phyloP scores from a whole-genome alignment of 2,329 filamentous ascomycete species.

The Phyllosticta ampelicida region DNA sequence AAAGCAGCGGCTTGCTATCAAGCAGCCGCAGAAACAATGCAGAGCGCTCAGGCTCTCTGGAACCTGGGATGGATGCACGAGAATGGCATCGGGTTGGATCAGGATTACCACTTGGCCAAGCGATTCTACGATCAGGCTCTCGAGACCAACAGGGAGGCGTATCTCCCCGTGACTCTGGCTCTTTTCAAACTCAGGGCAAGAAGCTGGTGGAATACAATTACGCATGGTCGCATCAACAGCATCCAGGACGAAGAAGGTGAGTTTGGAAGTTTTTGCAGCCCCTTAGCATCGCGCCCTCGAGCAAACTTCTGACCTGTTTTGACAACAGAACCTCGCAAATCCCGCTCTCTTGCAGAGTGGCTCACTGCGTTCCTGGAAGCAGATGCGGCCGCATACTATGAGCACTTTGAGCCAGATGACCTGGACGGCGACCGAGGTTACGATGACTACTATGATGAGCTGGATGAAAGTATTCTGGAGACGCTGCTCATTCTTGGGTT shows the following conservation, averaged over 20 bases:
- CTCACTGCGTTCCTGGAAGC: constrained; percentile 68
- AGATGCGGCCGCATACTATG: constrained; percentile 42
- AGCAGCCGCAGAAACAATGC: constrained; percentile 79
- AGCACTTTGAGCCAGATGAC: constrained; percentile 42
- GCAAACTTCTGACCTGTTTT: neutral
- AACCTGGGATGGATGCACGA: constrained; percentile 99
- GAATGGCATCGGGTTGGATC: constrained; percentile 82
- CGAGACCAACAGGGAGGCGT: constrained; percentile 83
- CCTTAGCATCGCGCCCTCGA: no score
- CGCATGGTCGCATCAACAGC: constrained; percentile 79
- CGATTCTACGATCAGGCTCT: constrained; percentile 89
- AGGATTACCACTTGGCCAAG: constrained; percentile 96
- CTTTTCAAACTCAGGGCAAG: constrained; percentile 73
- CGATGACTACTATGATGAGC: constrained; percentile 50
- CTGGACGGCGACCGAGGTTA: constrained; percentile 42
- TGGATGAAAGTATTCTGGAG: constrained; percentile 73
- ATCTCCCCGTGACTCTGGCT: constrained; percentile 82
- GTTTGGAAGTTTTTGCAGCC: neutral
- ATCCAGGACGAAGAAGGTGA: constrained; percentile 81
- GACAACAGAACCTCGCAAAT: constrained; percentile 51
- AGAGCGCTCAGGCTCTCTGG: constrained; percentile 90
- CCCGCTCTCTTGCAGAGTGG: constrained; percentile 78
- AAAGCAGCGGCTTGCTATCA: constrained; percentile 92
- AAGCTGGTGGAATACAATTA: constrained; percentile 91
- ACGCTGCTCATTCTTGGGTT: constrained; percentile 74